Evolutionary conservation across 148 eudicot genomes (phyloP), one percentile per base, ranked within the genome.

Genomic region (Polygonum aviculare): DNA sequence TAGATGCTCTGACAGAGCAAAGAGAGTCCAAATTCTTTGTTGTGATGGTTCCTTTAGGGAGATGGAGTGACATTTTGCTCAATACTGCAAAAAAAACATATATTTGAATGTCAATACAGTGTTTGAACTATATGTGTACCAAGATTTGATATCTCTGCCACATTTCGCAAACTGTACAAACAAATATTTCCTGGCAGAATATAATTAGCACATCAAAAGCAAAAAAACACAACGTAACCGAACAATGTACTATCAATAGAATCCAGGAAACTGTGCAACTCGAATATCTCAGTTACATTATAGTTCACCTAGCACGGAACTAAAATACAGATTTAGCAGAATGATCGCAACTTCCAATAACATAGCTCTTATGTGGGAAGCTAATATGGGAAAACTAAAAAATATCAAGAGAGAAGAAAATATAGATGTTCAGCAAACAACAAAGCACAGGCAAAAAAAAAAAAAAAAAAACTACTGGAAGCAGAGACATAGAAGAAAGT

Each of bases 61-160:
- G 77, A 47, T 77, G 40, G 14, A 67, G 78, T 55, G 79, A 77
- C 59, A 67, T 60, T 57, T 78, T 15, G 38, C 50, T 57, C 74
- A 74, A 36, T 69, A 76, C 92, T 85, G 88, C 88, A 78, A 75
- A 40, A 54, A 4, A 14, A 76, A 44, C 50, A 62, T 59, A 8
- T 41, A 15, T 8, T 51, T 14, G 40, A 10, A 51, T 67, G 33
- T 59, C 72, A 41, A 38, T 19, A n/a, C 48, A 54, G 36, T 44
- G 10, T 44, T 44, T 44, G 47, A 10, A 31, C 10, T 40, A 18
- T 18, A 60, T 7, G 59, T 33, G 33, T 21, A n/a, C n/a, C 21
- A 10, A 38, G 26, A 73, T 8, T 2, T 45, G 33, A 19, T 12
- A 40, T 71, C 57, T 73, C 36, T 45, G 52, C 36, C 57, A 47